Evolutionary conservation across 2,329 filamentous ascomycete genomes (phyloP).

Genomic region (Stagonosporopsis cucurbitacearum): DNA sequence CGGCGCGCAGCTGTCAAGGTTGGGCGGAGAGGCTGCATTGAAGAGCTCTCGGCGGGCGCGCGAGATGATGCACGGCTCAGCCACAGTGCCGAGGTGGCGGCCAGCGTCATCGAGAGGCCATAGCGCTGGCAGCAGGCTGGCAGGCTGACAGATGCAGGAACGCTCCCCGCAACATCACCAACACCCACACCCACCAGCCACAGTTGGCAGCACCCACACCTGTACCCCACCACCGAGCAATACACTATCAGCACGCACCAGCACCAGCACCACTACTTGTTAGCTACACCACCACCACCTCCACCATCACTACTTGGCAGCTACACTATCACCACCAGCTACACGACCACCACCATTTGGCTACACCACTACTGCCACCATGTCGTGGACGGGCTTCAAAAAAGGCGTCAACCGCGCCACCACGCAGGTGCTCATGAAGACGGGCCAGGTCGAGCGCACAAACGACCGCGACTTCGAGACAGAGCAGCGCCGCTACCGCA

Average conservation of each 20-base stretch:
- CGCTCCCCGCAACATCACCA: not conserved
- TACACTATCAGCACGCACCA: not conserved
- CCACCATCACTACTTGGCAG: not conserved
- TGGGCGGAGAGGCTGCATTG: constrained; percentile 12
- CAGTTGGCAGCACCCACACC: not conserved
- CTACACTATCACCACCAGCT: not conserved
- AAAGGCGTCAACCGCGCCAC: constrained; percentile 98
- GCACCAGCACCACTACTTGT: no score
- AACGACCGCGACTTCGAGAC: constrained; percentile 99
- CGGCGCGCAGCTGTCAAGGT: constrained; percentile 9
- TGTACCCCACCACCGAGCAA: not conserved
- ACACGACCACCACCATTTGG: not conserved
- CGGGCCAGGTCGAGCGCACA: constrained; percentile 95
- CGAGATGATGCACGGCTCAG: not conserved
- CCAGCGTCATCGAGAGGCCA: not conserved
- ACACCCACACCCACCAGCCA: not conserved
- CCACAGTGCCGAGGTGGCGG: not conserved
- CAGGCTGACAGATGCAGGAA: not conserved
- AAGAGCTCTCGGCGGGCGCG: not conserved
- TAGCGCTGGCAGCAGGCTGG: no score
- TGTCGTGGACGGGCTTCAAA: constrained; percentile 77
- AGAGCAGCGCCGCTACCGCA: constrained; percentile 93
- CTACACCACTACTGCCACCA: constrained; percentile 30
- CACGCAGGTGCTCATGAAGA: constrained; percentile 99
- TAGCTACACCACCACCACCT: no score